Percentiles rank a stretch among this genome's conserved stretches.
phyloP scores from a whole-genome alignment of 2,329 filamentous ascomycete species.

The Neopestalotiopsis sp. region DNA sequence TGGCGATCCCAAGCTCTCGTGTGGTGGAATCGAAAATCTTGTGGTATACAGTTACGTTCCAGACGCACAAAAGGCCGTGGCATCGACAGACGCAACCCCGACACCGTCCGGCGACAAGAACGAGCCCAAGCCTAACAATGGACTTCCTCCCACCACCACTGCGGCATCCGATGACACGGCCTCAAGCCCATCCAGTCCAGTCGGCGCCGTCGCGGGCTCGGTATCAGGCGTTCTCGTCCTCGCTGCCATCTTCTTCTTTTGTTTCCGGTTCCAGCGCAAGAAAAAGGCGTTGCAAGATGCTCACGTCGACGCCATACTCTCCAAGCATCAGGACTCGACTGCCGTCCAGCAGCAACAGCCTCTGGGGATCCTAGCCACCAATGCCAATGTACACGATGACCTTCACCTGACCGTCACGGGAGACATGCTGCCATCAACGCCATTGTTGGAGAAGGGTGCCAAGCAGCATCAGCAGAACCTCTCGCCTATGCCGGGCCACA shows the following conservation, averaged over 20 bases:
- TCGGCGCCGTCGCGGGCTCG: conserved; percentile 32
- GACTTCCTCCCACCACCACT: conserved; percentile 15
- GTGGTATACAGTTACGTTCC: conserved; percentile 26
- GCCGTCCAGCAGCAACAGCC: conserved; percentile 8
- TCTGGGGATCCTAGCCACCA: conserved; percentile 24
- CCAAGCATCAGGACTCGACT: conserved; percentile 5
- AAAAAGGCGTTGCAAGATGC: conserved; percentile 27
- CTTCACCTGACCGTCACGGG: conserved; percentile 22
- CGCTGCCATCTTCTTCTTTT: conserved; percentile 28
- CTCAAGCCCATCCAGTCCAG: conserved; percentile 22
- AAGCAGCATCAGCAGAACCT: not conserved
- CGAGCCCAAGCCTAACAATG: conserved; percentile 5
- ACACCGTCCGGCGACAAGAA: not conserved
- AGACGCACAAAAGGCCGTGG: conserved; percentile 2
- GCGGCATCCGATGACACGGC: conserved; percentile 7
- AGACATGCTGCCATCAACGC: conserved; percentile 29
- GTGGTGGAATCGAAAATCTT: conserved; percentile 29
- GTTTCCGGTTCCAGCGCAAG: conserved; percentile 28
- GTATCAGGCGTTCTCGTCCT: conserved; percentile 32
- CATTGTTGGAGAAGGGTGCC: conserved; percentile 31
- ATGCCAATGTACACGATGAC: conserved; percentile 12
- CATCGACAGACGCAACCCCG: not conserved
- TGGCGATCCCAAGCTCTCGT: conserved; percentile 29
- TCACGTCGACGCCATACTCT: conserved; percentile 22
- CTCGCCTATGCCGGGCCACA: not conserved